These are phyloP conservation scores for Pseudogymnoascus sp. DNA, from an alignment of 2,329 filamentous ascomycete species.

Conservation along the genomic window DNA sequence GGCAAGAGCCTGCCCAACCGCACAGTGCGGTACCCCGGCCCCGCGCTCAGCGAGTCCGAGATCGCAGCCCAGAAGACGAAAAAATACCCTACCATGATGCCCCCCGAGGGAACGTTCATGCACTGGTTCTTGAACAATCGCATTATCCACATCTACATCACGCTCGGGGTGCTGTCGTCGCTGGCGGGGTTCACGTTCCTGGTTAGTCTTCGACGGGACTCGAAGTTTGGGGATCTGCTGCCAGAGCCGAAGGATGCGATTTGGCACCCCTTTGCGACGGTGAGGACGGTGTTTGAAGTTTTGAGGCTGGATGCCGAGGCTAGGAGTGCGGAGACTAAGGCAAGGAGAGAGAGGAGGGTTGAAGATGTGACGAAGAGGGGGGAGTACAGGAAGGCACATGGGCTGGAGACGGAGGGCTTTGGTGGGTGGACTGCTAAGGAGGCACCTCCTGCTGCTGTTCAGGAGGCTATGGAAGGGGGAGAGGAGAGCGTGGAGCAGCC, in stretches of 20 bases:
- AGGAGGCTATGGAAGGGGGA: slow-evolving; percentile 16
- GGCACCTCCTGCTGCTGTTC: slow-evolving; percentile 3
- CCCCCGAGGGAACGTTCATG: slow-evolving; percentile 71
- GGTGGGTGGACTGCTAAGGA: slow-evolving; percentile 39
- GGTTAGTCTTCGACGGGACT: slow-evolving; percentile 70
- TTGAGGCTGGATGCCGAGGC: slow-evolving; percentile 70
- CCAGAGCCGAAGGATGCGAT: slow-evolving; percentile 63
- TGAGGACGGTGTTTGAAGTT: slow-evolving; percentile 60
- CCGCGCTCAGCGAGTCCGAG: slow-evolving; percentile 60
- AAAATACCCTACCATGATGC: slow-evolving; percentile 84
- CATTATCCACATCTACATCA: slow-evolving; percentile 72
- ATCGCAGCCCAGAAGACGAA: slow-evolving; percentile 56
- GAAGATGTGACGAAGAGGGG: slow-evolving; percentile 84
- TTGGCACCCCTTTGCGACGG: slow-evolving; percentile 60
- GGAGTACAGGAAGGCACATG: slow-evolving; percentile 80
- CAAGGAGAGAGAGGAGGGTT: slow-evolving; percentile 63
- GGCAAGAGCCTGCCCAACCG: slow-evolving; percentile 56
- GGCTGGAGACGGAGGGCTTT: slow-evolving; percentile 59
- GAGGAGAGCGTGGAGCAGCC: slow-evolving; percentile 31
- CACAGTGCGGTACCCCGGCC: slow-evolving; percentile 61
- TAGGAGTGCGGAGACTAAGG: slow-evolving; percentile 58
- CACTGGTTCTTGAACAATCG: slow-evolving; percentile 78
- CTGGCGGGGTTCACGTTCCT: slow-evolving; percentile 68
- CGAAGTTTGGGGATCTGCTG: slow-evolving; percentile 72
- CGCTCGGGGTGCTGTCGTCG: slow-evolving; percentile 44